These are phyloP conservation scores for Oryza meridionalis DNA, from an alignment of 176 grass and related monocot genomes.

Conservation along the genomic window DNA sequence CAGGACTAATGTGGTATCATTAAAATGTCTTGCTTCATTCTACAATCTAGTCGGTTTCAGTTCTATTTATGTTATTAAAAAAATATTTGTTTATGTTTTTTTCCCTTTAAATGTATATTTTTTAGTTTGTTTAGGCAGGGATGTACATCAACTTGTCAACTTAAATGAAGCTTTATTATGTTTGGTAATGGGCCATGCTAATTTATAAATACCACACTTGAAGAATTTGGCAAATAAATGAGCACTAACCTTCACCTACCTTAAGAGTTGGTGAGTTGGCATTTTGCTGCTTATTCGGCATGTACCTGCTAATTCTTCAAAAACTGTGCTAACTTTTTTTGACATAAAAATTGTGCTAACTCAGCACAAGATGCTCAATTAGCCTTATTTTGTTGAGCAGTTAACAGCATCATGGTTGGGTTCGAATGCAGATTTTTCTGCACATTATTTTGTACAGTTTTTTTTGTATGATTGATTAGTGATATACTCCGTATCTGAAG, in stretches of 20 bases:
- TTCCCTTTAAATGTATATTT: not conserved
- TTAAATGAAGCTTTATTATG: slow-evolving; percentile 19
- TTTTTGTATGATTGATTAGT: not conserved
- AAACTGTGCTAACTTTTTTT: no score
- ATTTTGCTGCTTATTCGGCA: slow-evolving; percentile 31
- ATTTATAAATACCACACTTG: slow-evolving; percentile 4
- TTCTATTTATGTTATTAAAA: not conserved
- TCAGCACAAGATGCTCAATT: not conserved
- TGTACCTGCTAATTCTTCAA: not conserved
- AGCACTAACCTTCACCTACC: slow-evolving; percentile 5
- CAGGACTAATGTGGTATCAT: not conserved
- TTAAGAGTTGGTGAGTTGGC: slow-evolving; percentile 32
- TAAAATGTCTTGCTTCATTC: slow-evolving; percentile 17
- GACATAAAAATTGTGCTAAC: no score
- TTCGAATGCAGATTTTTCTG: not conserved
- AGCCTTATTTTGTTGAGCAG: not conserved
- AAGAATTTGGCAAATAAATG: slow-evolving; percentile 35
- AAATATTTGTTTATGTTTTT: not conserved
- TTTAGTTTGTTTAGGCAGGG: slow-evolving; percentile 14
- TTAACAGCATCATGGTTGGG: no score
- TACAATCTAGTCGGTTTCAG: not conserved
- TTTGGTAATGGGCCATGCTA: not conserved
- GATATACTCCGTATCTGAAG: not conserved
- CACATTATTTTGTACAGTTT: not conserved
- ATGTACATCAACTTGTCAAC: slow-evolving; percentile 13